These are phyloP conservation scores for Rhynchosporium secalis DNA, from an alignment of 2,329 filamentous ascomycete genomes.

Conservation along the genomic window DNA sequence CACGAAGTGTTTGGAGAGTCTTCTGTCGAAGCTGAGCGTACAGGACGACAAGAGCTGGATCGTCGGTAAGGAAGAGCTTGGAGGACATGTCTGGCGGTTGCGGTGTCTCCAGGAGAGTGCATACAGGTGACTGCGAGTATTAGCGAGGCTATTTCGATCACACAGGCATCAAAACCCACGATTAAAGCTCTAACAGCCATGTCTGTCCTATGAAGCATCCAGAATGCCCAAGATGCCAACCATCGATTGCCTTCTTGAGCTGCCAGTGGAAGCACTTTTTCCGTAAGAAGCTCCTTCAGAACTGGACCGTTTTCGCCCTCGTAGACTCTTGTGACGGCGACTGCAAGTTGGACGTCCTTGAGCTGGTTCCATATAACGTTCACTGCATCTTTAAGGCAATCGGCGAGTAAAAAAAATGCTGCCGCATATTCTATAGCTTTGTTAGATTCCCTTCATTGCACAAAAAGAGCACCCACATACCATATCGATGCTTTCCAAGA, in stretches of 20 bases:
- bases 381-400: constrained; percentile 80
- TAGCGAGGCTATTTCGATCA: constrained; percentile 20
- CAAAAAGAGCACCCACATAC: constrained; percentile 46
- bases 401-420: constrained; percentile 90
- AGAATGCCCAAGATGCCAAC: constrained; percentile 94
- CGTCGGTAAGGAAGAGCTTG: constrained; percentile 82
- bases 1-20: constrained; percentile 78
- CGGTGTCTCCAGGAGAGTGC: constrained; percentile 69
- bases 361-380: constrained; percentile 85
- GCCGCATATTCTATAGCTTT: constrained; percentile 75
- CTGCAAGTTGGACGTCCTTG: constrained; percentile 84
- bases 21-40: constrained; percentile 84
- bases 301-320: constrained; percentile 80
- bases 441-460: constrained; percentile 19
- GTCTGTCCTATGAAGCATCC: constrained; percentile 80
- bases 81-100: constrained; percentile 69
- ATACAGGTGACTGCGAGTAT: constrained; percentile 67
- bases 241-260: constrained; percentile 83
- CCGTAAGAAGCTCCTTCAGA: constrained; percentile 70
- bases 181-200: constrained; percentile 83
- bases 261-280: constrained; percentile 76
- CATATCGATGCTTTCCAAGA: constrained; percentile 85
- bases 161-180: constrained; percentile 49
- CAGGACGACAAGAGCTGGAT: constrained; percentile 82
- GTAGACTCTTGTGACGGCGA: constrained; percentile 84